Evolutionary conservation across 495 filamentous ascomycete genomes (phyloP).

Genomic region (Aspergillus heteromorphus): DNA sequence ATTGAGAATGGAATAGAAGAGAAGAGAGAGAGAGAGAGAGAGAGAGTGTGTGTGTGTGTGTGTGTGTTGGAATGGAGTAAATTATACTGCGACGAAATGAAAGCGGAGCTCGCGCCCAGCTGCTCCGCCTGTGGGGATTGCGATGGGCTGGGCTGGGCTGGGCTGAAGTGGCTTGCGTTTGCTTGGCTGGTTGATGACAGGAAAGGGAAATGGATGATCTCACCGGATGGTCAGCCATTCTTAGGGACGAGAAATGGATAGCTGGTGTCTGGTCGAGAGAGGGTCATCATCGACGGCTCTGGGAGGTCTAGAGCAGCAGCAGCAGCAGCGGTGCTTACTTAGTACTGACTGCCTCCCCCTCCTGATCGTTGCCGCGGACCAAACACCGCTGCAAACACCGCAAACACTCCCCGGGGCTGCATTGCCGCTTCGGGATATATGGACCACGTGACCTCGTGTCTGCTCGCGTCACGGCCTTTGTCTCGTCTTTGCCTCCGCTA

Average conservation of each 20-base stretch:
- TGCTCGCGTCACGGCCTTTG: background rate
- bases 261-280: background rate
- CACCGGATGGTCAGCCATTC: slow-evolving; percentile 12
- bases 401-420: slow-evolving; percentile 17
- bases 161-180: no score
- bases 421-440: slow-evolving; percentile 2
- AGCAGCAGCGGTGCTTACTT: background rate
- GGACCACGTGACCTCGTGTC: slow-evolving; percentile 37
- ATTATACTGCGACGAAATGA: slow-evolving; percentile 1
- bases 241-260: background rate
- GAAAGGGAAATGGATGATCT: background rate
- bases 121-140: slow-evolving; percentile 8
- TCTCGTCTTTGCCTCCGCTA: no score
- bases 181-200: background rate
- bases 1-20: background rate
- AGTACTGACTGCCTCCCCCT: no score
- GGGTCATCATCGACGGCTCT: background rate
- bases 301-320: no score
- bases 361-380: background rate
- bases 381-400: slow-evolving; percentile 17
- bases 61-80: no score
- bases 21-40: no score
- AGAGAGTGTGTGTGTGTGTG: no score
- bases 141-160: background rate
- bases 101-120: slow-evolving; percentile 4